Percentiles rank a stretch among this genome's conserved stretches.
These are phyloP conservation scores for Aspergillus brasiliensis DNA, from an alignment of 2,329 filamentous ascomycete genomes.

Conservation along the genomic window DNA sequence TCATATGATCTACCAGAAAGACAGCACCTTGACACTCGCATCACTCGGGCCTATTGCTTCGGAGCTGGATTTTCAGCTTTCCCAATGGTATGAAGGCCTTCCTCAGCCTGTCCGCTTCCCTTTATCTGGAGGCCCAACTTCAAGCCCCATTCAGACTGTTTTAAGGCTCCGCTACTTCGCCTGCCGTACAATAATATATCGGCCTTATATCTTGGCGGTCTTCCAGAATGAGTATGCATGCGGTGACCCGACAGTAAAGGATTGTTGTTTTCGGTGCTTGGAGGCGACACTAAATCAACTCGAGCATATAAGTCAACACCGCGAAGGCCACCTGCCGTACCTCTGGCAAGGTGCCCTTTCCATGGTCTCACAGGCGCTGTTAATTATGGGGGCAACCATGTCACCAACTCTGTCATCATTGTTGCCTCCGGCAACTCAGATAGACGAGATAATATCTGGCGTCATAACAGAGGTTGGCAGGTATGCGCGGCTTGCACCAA, in stretches of 20 bases:
- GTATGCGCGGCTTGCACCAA: constrained; percentile 74
- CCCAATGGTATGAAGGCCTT: constrained; percentile 81
- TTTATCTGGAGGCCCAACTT: constrained; percentile 66
- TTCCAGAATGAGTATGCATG: constrained; percentile 75
- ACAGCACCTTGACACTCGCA: constrained; percentile 69
- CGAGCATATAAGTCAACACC: constrained; percentile 76
- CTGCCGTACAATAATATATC: constrained; percentile 82
- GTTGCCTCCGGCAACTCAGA: constrained; percentile 57
- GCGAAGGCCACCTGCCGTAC: constrained; percentile 81
- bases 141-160: constrained; percentile 77
- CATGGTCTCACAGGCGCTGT: constrained; percentile 77
- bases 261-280: constrained; percentile 78
- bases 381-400: constrained; percentile 85
- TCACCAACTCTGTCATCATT: constrained; percentile 70
- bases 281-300: constrained; percentile 79
- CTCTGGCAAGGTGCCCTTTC: constrained; percentile 83
- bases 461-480: constrained; percentile 75
- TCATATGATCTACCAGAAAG: constrained; percentile 76
- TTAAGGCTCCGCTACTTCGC: constrained; percentile 79
- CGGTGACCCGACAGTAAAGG: constrained; percentile 70
- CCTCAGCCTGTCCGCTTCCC: constrained; percentile 76
- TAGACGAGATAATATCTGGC: constrained; percentile 76
- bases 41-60: constrained; percentile 76
- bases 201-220: constrained; percentile 79
- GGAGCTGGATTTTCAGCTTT: constrained; percentile 79